phyloP scores from a whole-genome alignment of 2,329 filamentous ascomycete genomes.

The Apiospora koreana region DNA sequence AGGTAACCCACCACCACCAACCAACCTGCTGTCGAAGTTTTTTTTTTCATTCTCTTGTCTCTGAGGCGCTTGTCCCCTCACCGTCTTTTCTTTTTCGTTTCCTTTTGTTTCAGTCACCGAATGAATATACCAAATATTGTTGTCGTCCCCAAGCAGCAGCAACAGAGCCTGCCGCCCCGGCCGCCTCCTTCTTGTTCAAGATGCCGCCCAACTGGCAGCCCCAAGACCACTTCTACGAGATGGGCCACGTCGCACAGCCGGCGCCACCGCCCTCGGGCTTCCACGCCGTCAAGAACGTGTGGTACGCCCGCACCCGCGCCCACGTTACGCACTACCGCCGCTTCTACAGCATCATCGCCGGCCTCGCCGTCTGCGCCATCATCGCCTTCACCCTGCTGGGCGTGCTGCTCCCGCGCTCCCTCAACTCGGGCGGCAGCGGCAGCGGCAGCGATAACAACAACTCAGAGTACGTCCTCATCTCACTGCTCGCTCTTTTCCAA shows the following conservation, averaged over 20 bases:
- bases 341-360: conserved; percentile 7
- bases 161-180: neutral
- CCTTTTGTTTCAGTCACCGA: neutral
- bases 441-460: neutral
- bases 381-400: neutral
- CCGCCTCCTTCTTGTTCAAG: neutral
- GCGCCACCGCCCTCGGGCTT: neutral
- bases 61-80: too few species aligned
- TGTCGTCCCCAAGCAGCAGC: neutral
- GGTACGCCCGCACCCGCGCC: neutral
- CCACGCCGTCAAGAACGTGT: conserved; percentile 7
- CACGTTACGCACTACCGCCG: neutral
- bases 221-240: neutral
- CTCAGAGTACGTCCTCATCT: neutral
- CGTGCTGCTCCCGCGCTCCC: neutral
- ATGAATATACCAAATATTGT: neutral
- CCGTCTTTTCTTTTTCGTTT: neutral
- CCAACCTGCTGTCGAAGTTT: too few species aligned
- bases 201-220: neutral
- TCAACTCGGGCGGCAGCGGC: neutral
- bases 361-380: neutral
- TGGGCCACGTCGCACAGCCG: neutral
- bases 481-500: neutral
- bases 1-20: neutral
- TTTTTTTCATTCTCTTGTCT: neutral